Evolutionary conservation across 2,329 filamentous ascomycete species (phyloP).

Genomic region (Berkeleyomyces basicola): DNA sequence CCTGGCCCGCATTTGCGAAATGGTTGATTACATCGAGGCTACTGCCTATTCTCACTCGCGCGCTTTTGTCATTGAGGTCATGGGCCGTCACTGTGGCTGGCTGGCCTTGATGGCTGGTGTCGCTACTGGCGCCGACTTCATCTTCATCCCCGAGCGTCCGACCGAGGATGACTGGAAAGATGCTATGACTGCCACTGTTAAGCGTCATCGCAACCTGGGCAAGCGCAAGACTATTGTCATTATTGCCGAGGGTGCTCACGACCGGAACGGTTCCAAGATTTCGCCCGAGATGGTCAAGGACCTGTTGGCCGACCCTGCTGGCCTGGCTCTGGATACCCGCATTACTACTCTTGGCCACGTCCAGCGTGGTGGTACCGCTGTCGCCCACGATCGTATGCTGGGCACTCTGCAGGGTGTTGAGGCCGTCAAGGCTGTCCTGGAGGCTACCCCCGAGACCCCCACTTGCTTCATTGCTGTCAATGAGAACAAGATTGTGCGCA

Average conservation of each 20-base stretch:
- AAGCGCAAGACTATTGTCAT: constrained; percentile 98
- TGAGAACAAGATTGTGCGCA: constrained; percentile 93
- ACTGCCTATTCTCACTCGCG: constrained; percentile 88
- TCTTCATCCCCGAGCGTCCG: constrained; percentile 93
- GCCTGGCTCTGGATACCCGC: constrained; percentile 73
- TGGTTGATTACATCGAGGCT: constrained; percentile 92
- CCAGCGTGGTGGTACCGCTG: constrained; percentile 84
- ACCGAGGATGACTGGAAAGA: constrained; percentile 74
- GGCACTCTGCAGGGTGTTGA: constrained; percentile 87
- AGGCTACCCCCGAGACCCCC: constrained; percentile 73
- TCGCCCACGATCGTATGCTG: constrained; percentile 87
- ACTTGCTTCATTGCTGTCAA: constrained; percentile 92
- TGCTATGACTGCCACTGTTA: constrained; percentile 68
- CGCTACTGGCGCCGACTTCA: constrained; percentile 85
- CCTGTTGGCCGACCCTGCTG: constrained; percentile 57
- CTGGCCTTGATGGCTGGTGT: constrained; percentile 91
- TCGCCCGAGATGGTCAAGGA: constrained; percentile 67
- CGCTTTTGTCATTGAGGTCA: constrained; percentile 95
- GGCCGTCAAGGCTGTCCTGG: constrained; percentile 79
- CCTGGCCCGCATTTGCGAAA: constrained; percentile 80
- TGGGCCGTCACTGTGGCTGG: constrained; percentile 97
- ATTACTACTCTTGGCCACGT: constrained; percentile 94
- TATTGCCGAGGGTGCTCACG: constrained; percentile 85
- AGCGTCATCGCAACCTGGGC: constrained; percentile 65
- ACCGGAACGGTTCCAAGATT: constrained; percentile 71